Base-by-base conservation (phyloP, 805 yeast species). In the Myxozyma melibiosi region DNA sequence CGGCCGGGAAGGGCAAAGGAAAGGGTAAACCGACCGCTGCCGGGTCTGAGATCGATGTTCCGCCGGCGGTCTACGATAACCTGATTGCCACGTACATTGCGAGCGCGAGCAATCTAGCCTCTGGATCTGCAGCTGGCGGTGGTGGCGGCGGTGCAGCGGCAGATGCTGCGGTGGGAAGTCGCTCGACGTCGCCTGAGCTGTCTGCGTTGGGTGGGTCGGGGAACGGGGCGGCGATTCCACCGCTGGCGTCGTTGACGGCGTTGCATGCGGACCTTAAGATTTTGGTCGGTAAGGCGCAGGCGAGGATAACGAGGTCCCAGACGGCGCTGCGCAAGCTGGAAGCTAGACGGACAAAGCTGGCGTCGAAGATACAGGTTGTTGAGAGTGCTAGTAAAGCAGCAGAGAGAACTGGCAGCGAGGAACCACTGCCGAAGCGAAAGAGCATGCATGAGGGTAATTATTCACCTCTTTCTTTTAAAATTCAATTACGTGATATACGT, bases 1-100 rank as follows among this genome's bases (percentile, higher is more conserved):
- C 55, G 25, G 59, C 55, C 34, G 55, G 57, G 40, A 55, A 58
- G 41, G 57, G 63, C 57, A 55, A 51, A 42, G 63, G 63, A 40
- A 58, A 58, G 24, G 60, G 60, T 47, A 58, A 55, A 38, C 14
- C 31, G 20, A 14, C 27, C 8, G 13, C 50, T 4, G 37, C 47
- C 4, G 47, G 35, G 2, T 14, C 42, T 11, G 54, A 51, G 6
- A 34, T 42, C 35, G 58, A 54, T 20, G 48, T 40, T 24, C 14
- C 53, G 39, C 43, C 52, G 27, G 25, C 38, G 14, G 34, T 40
- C 13, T 57, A 57, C 53, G 55, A 49, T 24, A 41, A 39, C 6
- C 40, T 57, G 34, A 7, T 57, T 35, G 49, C 46, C 27, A 43
- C 47, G 11, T 43, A 43, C 22, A 9, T 43, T 8, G 5, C 6